Evolutionary conservation across 345 rosid species (phyloP).

Genomic region (Viola odorata): DNA sequence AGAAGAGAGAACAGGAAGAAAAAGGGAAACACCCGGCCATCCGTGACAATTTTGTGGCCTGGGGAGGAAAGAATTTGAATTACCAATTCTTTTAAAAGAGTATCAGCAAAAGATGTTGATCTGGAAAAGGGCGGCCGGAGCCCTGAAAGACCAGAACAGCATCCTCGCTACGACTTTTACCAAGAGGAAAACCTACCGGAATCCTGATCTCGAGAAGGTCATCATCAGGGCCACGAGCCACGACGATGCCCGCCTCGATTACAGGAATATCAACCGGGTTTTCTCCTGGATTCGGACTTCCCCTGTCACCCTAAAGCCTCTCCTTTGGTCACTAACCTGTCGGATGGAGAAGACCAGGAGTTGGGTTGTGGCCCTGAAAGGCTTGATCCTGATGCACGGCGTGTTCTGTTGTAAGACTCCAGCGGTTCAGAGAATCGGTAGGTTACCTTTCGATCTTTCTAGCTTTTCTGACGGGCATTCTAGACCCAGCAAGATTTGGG

Average conservation of each 20-base stretch:
- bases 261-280: conserved; percentile 52
- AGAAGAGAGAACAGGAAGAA: too few relatives aligned
- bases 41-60: too few relatives aligned
- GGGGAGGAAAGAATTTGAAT: too few relatives aligned
- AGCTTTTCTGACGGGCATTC: conserved; percentile 43
- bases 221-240: conserved; percentile 83
- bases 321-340: conserved; percentile 38
- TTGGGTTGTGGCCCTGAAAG: conserved; percentile 78
- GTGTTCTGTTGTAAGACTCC: conserved; percentile 57
- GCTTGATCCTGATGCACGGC: conserved; percentile 74
- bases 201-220: conserved; percentile 55
- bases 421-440: conserved; percentile 38
- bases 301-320: conserved; percentile 48
- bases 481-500: conserved; percentile 28
- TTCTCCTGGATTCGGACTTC: conserved; percentile 65
- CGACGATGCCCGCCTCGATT: conserved; percentile 49
- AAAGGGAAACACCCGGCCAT: too few relatives aligned
- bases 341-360: conserved; percentile 54
- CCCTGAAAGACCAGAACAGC: conserved; percentile 74
- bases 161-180: conserved; percentile 37
- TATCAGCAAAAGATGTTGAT: conserved; percentile 36
- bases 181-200: conserved; percentile 26
- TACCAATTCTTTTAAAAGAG: too few relatives aligned
- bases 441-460: conserved; percentile 71
- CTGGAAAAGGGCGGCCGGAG: conserved; percentile 65